A percentile compares a stretch with the other conserved stretches of the same genome.
phyloP scores from a whole-genome alignment of 768 basidiomycete species.

The Omphalotus guepiniiformis region DNA sequence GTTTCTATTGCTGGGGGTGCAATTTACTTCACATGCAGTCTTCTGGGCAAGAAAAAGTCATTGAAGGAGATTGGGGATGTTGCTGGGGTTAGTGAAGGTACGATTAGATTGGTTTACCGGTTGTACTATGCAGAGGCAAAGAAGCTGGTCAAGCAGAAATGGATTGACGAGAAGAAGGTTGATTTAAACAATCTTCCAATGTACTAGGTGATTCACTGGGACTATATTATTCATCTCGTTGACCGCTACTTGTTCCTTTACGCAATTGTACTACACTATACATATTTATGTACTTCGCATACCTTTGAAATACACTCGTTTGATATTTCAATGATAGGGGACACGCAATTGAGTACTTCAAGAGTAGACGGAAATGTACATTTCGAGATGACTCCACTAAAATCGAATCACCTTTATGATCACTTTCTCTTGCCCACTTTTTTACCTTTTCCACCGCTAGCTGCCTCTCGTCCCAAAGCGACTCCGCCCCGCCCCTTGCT shows the following conservation, averaged over 20 bases:
- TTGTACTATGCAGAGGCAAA: slow-evolving; percentile 70
- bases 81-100: slow-evolving; percentile 93
- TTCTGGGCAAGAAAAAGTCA: slow-evolving; percentile 72
- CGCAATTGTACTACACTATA: too few species aligned
- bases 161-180: slow-evolving; percentile 79
- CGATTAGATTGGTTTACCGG: slow-evolving; percentile 87
- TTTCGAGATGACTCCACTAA: too few species aligned
- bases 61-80: slow-evolving; percentile 85
- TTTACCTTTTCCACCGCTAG: slow-evolving; percentile 24
- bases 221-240: too few species aligned
- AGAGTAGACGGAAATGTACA: too few species aligned
- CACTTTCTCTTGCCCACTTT: too few species aligned
- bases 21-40: slow-evolving; percentile 86
- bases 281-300: too few species aligned
- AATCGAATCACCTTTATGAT: too few species aligned
- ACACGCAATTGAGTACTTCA: too few species aligned
- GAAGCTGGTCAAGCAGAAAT: slow-evolving; percentile 79
- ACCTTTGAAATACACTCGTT: too few species aligned
- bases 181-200: slow-evolving; percentile 25
- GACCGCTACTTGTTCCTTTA: too few species aligned
- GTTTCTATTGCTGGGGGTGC: slow-evolving; percentile 99
- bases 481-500: slow-evolving; percentile 66
- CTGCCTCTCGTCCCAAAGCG: slow-evolving; percentile 46
- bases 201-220: too few species aligned
- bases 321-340: too few species aligned